Percentiles rank a stretch among this genome's conserved stretches.
Evolutionary conservation across 148 eudicot species (phyloP).

Genomic region (Amaranthus palmeri): DNA sequence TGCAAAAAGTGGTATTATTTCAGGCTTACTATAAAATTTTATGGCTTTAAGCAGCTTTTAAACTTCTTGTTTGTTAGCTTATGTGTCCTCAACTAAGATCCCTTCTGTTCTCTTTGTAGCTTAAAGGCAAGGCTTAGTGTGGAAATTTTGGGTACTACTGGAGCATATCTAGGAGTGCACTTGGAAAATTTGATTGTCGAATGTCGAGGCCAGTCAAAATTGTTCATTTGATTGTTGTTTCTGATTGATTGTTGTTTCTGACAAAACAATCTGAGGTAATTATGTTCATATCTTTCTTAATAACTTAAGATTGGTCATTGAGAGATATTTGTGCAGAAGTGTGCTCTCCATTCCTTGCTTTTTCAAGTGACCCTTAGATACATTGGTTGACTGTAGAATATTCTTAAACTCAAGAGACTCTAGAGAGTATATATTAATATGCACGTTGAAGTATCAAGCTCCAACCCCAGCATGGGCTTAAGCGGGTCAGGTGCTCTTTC

Average conservation of each 20-base stretch:
- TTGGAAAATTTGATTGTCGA: not conserved
- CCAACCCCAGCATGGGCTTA: conserved; percentile 47
- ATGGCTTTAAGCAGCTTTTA: not conserved
- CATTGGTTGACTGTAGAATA: not conserved
- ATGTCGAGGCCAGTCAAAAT: conserved; percentile 1
- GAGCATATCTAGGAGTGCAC: conserved; percentile 16
- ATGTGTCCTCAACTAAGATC: conserved; percentile 13
- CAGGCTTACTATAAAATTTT: not conserved
- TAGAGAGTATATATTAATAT: conserved; percentile 30
- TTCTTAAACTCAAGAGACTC: not conserved
- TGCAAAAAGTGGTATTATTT: conserved; percentile 73
- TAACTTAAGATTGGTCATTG: not conserved
- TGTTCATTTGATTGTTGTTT: conserved; percentile 9
- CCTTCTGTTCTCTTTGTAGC: conserved; percentile 35
- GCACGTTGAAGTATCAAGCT: conserved; percentile 64
- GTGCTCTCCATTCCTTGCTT: conserved; percentile 1
- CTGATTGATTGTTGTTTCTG: conserved; percentile 10
- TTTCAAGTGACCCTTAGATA: conserved; percentile 1
- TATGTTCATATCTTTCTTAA: not conserved
- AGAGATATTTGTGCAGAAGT: not conserved
- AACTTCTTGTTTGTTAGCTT: not conserved
- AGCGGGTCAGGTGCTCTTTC: conserved; percentile 82
- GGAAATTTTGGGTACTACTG: not conserved
- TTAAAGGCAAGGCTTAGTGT: conserved; percentile 54
- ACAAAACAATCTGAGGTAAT: conserved; percentile 18